phyloP scores from a whole-genome alignment of 192 early-diverging fungal species.

The Gonapodya prolifera region DNA sequence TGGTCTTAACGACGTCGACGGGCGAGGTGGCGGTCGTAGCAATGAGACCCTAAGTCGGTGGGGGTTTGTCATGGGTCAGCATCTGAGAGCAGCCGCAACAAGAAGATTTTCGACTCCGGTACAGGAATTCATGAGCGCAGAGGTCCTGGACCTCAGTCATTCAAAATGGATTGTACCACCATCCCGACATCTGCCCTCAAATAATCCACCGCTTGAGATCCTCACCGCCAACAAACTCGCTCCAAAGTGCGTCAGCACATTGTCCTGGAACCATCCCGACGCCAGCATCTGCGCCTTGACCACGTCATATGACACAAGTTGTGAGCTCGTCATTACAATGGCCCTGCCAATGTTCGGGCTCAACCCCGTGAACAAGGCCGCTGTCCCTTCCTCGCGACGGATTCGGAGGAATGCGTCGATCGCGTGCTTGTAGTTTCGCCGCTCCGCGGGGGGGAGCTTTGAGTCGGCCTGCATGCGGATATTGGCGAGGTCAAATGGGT shows the following conservation, averaged over 20 bases:
- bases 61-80: too few species aligned
- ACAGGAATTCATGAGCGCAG: too few species aligned
- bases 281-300: constrained; percentile 5
- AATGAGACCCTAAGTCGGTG: neutral
- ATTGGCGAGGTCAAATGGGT: constrained; percentile 69
- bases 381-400: neutral
- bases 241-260: neutral
- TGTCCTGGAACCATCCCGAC: neutral
- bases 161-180: too few species aligned
- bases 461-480: constrained; percentile 75
- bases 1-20: constrained; percentile 2
- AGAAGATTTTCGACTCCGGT: too few species aligned
- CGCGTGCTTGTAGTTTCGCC: constrained; percentile 63
- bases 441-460: constrained; percentile 40
- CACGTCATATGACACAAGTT: constrained; percentile 5
- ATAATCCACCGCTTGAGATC: neutral
- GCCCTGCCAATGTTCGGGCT: neutral
- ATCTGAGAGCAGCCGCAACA: too few species aligned
- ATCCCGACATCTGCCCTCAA: too few species aligned
- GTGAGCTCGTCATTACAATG: neutral
- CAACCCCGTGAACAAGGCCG: neutral
- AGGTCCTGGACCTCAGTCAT: too few species aligned
- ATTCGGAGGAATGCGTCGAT: constrained; percentile 15
- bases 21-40: neutral
- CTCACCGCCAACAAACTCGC: neutral